These are phyloP conservation scores for Gyrodon lividus DNA, from an alignment of 768 basidiomycete genomes.

Conservation along the genomic window DNA sequence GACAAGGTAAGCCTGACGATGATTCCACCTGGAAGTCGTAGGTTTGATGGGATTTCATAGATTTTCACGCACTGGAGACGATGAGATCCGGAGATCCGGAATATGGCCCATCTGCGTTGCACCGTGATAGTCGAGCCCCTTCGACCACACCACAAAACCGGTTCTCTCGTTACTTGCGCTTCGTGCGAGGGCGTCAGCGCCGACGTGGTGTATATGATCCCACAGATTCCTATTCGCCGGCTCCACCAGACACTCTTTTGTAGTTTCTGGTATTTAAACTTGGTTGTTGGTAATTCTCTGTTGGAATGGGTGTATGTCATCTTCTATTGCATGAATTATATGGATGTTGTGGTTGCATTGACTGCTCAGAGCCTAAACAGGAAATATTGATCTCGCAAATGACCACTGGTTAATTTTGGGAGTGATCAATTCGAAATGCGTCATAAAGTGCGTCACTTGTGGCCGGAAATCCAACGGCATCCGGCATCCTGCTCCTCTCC, in stretches of 20 bases:
- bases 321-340: neutral
- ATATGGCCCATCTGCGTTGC: conserved; percentile 8
- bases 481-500: neutral
- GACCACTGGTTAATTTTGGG: conserved; percentile 1
- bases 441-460: conserved; percentile 10
- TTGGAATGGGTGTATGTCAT: neutral
- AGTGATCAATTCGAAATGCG: neutral
- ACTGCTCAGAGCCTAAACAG: too few species aligned
- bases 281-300: neutral
- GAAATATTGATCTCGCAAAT: neutral
- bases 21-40: neutral
- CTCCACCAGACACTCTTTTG: neutral
- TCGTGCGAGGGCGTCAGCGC: conserved; percentile 49
- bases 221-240: conserved; percentile 28
- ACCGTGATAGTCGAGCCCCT: conserved; percentile 15
- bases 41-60: conserved; percentile 28
- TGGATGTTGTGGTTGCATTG: too few species aligned
- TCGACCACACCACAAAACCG: conserved; percentile 35
- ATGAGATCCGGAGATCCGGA: conserved; percentile 43
- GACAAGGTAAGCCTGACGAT: conserved; percentile 61
- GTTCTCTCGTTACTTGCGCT: conserved; percentile 58
- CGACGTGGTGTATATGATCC: conserved; percentile 34
- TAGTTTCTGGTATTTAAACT: conserved; percentile 5
- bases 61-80: conserved; percentile 61
- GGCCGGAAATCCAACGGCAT: neutral